These are phyloP conservation scores for Amphicarpaea edgeworthii DNA, from an alignment of 306 rosid genomes.

Conservation along the genomic window DNA sequence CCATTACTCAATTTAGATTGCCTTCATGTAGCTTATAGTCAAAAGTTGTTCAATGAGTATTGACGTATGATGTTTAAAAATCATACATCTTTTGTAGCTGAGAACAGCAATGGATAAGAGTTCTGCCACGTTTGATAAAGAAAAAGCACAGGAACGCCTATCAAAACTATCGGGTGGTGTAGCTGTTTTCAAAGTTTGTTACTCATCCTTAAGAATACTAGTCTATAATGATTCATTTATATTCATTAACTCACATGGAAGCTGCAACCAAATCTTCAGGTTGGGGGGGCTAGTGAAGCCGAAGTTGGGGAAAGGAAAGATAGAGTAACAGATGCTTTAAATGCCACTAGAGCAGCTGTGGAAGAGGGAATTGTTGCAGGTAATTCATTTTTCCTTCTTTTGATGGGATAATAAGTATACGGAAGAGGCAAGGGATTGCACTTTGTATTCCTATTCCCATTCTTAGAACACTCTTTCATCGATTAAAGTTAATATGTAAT, in stretches of 20 bases:
- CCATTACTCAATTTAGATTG: constrained; percentile 22
- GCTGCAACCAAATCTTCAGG: constrained; percentile 60
- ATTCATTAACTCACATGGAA: constrained; percentile 33
- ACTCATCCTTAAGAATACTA: constrained; percentile 35
- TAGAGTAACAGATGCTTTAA: constrained; percentile 94
- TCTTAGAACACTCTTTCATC: background rate
- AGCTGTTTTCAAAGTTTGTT: constrained; percentile 87
- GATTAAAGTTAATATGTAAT: constrained; percentile 22
- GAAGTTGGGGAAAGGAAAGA: constrained; percentile 98
- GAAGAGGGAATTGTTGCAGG: constrained; percentile 98
- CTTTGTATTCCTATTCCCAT: constrained; percentile 23
- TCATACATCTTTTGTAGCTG: constrained; percentile 59
- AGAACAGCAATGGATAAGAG: constrained; percentile 76
- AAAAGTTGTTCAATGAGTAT: background rate
- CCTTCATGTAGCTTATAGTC: constrained; percentile 27
- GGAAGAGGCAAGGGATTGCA: background rate
- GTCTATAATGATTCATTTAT: constrained; percentile 25
- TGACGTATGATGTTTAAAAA: constrained; percentile 8
- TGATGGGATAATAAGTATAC: constrained; percentile 10
- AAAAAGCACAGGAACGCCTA: constrained; percentile 91
- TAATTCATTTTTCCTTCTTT: constrained; percentile 41
- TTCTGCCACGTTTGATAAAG: constrained; percentile 85
- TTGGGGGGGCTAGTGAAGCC: constrained; percentile 92
- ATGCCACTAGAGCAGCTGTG: constrained; percentile 95
- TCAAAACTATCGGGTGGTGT: constrained; percentile 96